Evolutionary conservation across 2,329 filamentous ascomycete species (phyloP).

Genomic region (Apiospora arundinis): DNA sequence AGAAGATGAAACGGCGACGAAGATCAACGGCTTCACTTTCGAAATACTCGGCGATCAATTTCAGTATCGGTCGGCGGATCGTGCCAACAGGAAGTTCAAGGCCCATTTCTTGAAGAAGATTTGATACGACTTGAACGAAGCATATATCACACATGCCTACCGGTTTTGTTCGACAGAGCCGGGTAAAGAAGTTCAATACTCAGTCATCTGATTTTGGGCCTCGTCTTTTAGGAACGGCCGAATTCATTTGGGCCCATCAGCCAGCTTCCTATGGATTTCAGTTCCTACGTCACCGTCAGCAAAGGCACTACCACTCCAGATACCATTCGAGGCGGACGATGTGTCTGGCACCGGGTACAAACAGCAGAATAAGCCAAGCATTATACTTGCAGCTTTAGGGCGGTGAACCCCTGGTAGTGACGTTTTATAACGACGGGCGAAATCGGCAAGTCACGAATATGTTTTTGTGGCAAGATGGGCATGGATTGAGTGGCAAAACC

Average conservation of each 20-base stretch:
- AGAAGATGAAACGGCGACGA: background rate
- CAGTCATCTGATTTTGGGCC: too few species aligned
- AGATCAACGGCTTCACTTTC: slow-evolving; percentile 66
- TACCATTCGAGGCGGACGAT: too few species aligned
- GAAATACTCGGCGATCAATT: slow-evolving; percentile 91
- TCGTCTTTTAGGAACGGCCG: too few species aligned
- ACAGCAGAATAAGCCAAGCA: background rate
- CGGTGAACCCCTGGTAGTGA: background rate
- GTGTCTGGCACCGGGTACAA: too few species aligned
- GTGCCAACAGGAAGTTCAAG: slow-evolving; percentile 92
- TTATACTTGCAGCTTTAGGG: background rate
- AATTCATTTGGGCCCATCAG: too few species aligned
- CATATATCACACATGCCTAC: background rate
- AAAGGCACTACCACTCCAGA: too few species aligned
- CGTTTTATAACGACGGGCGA: background rate
- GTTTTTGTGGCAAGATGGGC: background rate
- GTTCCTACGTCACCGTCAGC: too few species aligned
- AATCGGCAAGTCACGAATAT: background rate
- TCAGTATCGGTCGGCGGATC: slow-evolving; percentile 79
- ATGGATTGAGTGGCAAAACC: background rate
- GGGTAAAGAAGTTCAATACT: background rate
- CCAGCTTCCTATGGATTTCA: background rate
- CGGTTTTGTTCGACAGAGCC: background rate
- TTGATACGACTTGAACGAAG: slow-evolving; percentile 49
- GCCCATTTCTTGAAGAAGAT: slow-evolving; percentile 78